Base-by-base conservation (phyloP, 108 stramenopile species). In the Skeletonema marinoi region DNA sequence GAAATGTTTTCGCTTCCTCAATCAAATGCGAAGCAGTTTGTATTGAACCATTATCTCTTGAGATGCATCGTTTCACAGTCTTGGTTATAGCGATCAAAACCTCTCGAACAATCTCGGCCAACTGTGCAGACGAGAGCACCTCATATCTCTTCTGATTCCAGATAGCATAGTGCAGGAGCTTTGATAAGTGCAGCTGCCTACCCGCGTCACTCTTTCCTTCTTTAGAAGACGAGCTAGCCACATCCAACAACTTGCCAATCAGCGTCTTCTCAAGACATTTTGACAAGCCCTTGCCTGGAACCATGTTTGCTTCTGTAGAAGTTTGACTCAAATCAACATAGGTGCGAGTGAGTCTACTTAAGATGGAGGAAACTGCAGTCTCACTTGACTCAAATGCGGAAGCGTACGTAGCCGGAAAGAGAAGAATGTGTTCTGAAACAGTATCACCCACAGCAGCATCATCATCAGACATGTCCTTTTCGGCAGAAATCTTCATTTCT, bases 331-430 rank as follows among this genome's bases (percentile, higher is more conserved):
- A 12, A 31, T 71, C 50, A 12, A 72, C 71, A 60, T 56, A 75
- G 21, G 81, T 30, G 30, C 74, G 81, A 50, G 74, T 68, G 39
- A 82, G 54, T 54, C 46, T 71, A 30, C 60, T 82, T 44, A 75
- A 36, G 50, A 75, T 56, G 11, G 65, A 21, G 36, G 74, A 67
- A 56, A 72, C 7, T 31, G 36, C 33, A 19, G 42, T 33, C 14
- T 66, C 32, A 7, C 7, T 56, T 6, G 21, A 25, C 10, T 56
- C 54, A 7, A 56, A 56, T 25, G 25, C 9, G 2, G 54, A 56
- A 29, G 54, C 25, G 54, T 56, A 25, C 7, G 19, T 56, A 5
- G 19, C 74, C 12, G 74, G 81, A 39, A 82, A 82, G 6, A 82
- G 74, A 38, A 82, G 70, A 4, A 71, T 30, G 11, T 71, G 51